These are phyloP conservation scores for Ceriops decandra DNA, from an alignment of 345 rosid species.

Conservation along the genomic window DNA sequence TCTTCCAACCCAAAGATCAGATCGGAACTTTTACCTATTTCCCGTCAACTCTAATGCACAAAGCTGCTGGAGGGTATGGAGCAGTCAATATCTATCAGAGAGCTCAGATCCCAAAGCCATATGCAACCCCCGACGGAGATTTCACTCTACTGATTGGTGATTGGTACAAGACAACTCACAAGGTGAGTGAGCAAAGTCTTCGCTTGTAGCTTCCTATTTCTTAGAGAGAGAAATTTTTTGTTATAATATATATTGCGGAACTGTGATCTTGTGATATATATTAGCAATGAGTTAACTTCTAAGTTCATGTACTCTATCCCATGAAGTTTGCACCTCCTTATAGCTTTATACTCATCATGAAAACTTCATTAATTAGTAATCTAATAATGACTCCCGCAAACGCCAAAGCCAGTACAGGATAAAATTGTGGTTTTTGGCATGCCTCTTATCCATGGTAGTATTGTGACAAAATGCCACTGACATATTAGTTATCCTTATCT, in stretches of 20 bases:
- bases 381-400: no score
- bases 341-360: no score
- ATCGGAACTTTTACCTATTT: slow-evolving; percentile 40
- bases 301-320: neutral
- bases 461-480: neutral
- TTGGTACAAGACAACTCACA: slow-evolving; percentile 50
- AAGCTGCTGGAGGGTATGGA: slow-evolving; percentile 50
- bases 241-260: no score
- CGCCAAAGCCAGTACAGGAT: no score
- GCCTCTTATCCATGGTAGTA: no score
- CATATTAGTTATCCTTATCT: neutral
- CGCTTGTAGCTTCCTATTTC: neutral
- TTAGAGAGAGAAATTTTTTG: neutral
- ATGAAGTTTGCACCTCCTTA: no score
- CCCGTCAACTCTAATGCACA: slow-evolving; percentile 47
- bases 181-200: slow-evolving; percentile 19
- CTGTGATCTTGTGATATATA: no score
- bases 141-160: slow-evolving; percentile 60
- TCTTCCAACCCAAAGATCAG: slow-evolving; percentile 42
- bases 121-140: slow-evolving; percentile 46
- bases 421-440: no score
- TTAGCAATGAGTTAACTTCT: no score
- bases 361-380: no score
- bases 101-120: slow-evolving; percentile 58
- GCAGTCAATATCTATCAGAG: slow-evolving; percentile 51